A percentile compares a stretch with the other conserved stretches of the same genome.
These are phyloP conservation scores for Eutypella sp. DNA, from an alignment of 2,329 filamentous ascomycete genomes.

Conservation along the genomic window DNA sequence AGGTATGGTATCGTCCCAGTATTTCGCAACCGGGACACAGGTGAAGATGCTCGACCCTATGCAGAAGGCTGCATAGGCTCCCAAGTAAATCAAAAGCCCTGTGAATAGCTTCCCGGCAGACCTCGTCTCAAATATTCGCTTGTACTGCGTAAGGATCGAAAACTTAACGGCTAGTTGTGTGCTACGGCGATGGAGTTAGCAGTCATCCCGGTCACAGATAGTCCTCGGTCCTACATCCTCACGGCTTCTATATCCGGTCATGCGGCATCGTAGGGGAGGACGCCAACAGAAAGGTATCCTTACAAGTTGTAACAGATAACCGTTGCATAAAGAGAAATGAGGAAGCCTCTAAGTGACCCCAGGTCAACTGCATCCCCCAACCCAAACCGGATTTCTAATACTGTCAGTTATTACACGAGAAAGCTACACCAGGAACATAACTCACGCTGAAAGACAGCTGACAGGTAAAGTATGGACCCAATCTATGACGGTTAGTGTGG, in stretches of 20 bases:
- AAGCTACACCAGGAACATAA: too few relatives aligned
- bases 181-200: background rate
- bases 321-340: conserved; percentile 17
- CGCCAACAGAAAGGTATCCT: background rate
- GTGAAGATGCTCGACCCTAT: conserved; percentile 19
- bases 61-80: conserved; percentile 16
- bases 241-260: too few relatives aligned
- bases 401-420: too few relatives aligned
- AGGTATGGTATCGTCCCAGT: conserved; percentile 20
- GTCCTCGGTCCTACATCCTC: too few relatives aligned
- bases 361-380: conserved; percentile 13
- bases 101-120: conserved; percentile 16
- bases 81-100: conserved; percentile 17
- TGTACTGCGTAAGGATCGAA: conserved; percentile 24
- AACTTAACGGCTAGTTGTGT: conserved; percentile 22
- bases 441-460: conserved; percentile 14
- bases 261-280: too few relatives aligned
- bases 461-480: conserved; percentile 14
- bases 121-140: conserved; percentile 19
- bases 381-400: conserved; percentile 18
- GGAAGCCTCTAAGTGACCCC: conserved; percentile 12
- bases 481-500: conserved; percentile 6
- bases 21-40: conserved; percentile 18
- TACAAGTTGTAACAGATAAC: conserved; percentile 19
- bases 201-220: background rate